phyloP scores from a whole-genome alignment of 345 rosid genomes.

The Lenwebbia sp. region DNA sequence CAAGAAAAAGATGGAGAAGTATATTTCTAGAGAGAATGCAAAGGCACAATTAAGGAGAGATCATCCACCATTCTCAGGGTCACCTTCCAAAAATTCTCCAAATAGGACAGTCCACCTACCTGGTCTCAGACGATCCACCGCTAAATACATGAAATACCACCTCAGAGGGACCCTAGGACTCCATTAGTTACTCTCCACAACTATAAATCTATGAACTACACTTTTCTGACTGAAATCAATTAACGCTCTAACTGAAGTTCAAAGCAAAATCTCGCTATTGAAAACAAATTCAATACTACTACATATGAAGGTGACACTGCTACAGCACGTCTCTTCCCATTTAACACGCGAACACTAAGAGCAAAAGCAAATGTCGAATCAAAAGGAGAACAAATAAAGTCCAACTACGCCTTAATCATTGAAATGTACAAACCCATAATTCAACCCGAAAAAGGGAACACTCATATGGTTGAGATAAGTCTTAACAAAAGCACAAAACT shows the following conservation, averaged over 20 bases:
- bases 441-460: neutral
- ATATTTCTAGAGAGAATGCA: neutral
- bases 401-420: neutral
- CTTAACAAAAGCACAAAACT: neutral
- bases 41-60: conserved; percentile 12
- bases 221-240: conserved; percentile 10
- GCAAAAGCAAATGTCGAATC: neutral
- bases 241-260: neutral
- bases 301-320: neutral
- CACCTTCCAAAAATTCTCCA: conserved; percentile 34
- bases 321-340: neutral
- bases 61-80: conserved; percentile 21
- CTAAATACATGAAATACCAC: conserved; percentile 23
- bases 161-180: conserved; percentile 14
- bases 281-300: neutral
- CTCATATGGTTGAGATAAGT: neutral
- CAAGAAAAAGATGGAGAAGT: neutral
- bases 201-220: conserved; percentile 16
- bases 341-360: neutral
- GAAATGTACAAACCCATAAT: neutral
- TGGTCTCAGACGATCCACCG: conserved; percentile 49
- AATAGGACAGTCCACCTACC: conserved; percentile 42
- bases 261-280: neutral
- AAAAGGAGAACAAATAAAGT: neutral
- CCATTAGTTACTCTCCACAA: conserved; percentile 2